Evolutionary conservation across 495 filamentous ascomycete genomes (phyloP).

Genomic region (Penicillium atrosanguineum): DNA sequence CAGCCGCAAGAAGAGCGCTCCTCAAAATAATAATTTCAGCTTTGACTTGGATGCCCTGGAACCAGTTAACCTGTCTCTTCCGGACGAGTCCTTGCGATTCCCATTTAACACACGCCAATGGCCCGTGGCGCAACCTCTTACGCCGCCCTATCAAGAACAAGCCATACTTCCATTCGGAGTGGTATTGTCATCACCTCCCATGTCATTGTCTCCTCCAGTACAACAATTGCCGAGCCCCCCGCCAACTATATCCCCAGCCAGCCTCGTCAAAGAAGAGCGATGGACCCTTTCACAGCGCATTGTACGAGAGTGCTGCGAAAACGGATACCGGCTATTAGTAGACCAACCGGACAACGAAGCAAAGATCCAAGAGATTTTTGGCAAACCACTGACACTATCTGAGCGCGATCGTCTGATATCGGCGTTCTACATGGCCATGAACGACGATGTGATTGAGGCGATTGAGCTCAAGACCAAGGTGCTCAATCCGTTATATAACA

Average conservation of each 20-base stretch:
- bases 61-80: slow-evolving; percentile 8
- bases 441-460: slow-evolving; percentile 21
- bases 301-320: slow-evolving; percentile 28
- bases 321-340: slow-evolving; percentile 25
- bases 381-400: slow-evolving; percentile 10
- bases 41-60: slow-evolving; percentile 10
- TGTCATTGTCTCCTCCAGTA: slow-evolving; percentile 7
- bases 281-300: slow-evolving; percentile 29
- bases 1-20: neutral
- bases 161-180: slow-evolving; percentile 23
- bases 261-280: slow-evolving; percentile 11
- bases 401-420: slow-evolving; percentile 26
- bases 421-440: slow-evolving; percentile 17
- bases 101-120: slow-evolving; percentile 11
- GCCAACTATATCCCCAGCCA: slow-evolving; percentile 6
- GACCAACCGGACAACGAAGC: slow-evolving; percentile 11
- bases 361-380: slow-evolving; percentile 23
- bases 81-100: slow-evolving; percentile 10
- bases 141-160: slow-evolving; percentile 24
- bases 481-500: slow-evolving; percentile 12
- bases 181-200: slow-evolving; percentile 16
- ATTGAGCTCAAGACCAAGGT: slow-evolving; percentile 22
- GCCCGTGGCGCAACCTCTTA: slow-evolving; percentile 14
- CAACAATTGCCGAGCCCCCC: slow-evolving; percentile 12
- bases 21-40: slow-evolving; percentile 1